These are phyloP conservation scores for Coemansia sp. DNA, from an alignment of 192 early-diverging fungal genomes.

Conservation along the genomic window DNA sequence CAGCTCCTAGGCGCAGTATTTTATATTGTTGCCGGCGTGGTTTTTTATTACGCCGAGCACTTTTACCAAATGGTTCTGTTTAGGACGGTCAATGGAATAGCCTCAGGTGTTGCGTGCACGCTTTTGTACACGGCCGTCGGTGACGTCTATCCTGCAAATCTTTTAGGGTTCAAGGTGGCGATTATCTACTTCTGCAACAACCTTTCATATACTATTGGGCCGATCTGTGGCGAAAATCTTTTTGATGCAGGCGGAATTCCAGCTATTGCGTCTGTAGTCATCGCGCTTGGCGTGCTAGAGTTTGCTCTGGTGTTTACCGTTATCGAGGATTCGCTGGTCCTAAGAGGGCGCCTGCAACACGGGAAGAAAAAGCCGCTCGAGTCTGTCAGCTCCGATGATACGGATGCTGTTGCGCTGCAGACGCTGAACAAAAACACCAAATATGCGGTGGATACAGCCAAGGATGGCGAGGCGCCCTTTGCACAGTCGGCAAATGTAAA, in stretches of 20 bases:
- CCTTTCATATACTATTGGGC: conserved; percentile 39
- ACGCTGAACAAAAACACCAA: not conserved
- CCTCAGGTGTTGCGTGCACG: conserved; percentile 31
- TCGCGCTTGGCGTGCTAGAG: conserved; percentile 32
- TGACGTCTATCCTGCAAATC: conserved; percentile 36
- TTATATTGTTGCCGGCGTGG: conserved; percentile 24
- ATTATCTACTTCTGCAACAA: conserved; percentile 36
- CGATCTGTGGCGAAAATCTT: conserved; percentile 30
- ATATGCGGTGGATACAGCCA: not conserved
- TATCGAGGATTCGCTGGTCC: conserved; percentile 30
- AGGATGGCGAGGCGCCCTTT: not conserved
- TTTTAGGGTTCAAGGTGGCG: conserved; percentile 41
- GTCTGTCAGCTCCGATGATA: not conserved
- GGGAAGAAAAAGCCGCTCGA: not conserved
- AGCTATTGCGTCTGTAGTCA: conserved; percentile 25
- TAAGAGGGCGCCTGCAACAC: not conserved
- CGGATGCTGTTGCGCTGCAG: not conserved
- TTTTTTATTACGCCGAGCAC: conserved; percentile 24
- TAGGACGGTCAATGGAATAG: conserved; percentile 30
- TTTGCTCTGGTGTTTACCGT: conserved; percentile 13
- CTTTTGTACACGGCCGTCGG: conserved; percentile 37
- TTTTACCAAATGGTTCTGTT: conserved; percentile 41
- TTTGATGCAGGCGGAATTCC: conserved; percentile 21
- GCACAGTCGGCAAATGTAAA: not conserved
- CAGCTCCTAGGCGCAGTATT: conserved; percentile 23